phyloP scores from a whole-genome alignment of 2,329 filamentous ascomycete genomes.

The Ramularia endophylla region DNA sequence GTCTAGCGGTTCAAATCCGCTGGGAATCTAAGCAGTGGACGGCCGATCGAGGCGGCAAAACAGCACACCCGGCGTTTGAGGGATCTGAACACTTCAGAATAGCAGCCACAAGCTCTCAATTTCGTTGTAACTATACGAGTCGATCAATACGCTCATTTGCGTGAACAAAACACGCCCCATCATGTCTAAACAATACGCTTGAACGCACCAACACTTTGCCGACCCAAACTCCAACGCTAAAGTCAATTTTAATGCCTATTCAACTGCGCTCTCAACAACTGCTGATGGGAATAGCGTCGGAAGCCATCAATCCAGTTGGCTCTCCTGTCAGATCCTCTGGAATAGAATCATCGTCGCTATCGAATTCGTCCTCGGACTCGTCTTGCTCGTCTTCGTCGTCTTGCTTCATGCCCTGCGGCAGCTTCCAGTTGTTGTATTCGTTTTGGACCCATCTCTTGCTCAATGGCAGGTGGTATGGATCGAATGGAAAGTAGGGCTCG shows the following conservation, averaged over 20 bases:
- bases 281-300: conserved; percentile 11
- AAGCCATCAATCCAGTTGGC: conserved; percentile 3
- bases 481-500: conserved; percentile 94
- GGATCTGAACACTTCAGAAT: too few relatives aligned
- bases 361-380: conserved; percentile 34
- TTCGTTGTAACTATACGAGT: too few relatives aligned
- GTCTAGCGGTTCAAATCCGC: conserved; percentile 36
- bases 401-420: conserved; percentile 58
- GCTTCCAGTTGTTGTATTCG: conserved; percentile 76
- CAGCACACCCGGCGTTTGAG: too few relatives aligned
- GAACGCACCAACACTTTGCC: neutral
- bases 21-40: conserved; percentile 33
- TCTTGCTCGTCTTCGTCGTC: conserved; percentile 45
- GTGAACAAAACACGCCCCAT: too few relatives aligned
- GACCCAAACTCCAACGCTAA: conserved; percentile 10
- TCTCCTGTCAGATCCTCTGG: conserved; percentile 17
- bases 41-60: neutral
- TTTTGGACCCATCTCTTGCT: conserved; percentile 83
- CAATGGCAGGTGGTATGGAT: conserved; percentile 84
- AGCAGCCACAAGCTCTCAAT: too few relatives aligned
- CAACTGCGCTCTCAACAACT: conserved; percentile 11
- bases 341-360: conserved; percentile 24
- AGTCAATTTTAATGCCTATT: conserved; percentile 10
- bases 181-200: neutral
- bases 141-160: too few relatives aligned